Conservation (phyloP, 78 protist genomes). For the Dictyostelium citrinum region DNA sequence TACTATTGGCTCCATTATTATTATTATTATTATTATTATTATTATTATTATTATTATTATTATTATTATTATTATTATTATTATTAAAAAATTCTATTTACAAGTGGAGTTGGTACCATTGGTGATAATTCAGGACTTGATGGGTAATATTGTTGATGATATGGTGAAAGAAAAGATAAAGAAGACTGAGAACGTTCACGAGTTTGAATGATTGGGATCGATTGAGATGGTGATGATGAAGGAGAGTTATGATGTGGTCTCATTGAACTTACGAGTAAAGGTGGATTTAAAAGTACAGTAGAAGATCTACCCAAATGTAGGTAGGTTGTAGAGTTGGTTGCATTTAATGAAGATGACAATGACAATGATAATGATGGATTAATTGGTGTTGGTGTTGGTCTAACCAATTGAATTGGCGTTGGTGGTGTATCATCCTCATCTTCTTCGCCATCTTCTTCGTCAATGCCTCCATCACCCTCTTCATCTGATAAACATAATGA, state of each 20-base stretch:
- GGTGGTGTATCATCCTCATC: background rate
- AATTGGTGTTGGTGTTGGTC: background rate
- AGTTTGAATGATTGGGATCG: background rate
- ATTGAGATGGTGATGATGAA: background rate
- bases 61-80: background rate
- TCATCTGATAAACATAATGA: background rate
- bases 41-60: background rate
- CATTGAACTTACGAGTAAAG: background rate
- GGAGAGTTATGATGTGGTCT: background rate
- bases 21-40: background rate
- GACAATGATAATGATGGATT: background rate
- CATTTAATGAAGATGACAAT: background rate
- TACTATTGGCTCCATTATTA: background rate
- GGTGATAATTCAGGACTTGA: constrained; percentile 51
- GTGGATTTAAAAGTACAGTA: background rate
- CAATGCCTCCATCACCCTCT: background rate
- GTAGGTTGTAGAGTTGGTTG: background rate
- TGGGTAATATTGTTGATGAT: constrained; percentile 15
- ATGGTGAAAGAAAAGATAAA: background rate
- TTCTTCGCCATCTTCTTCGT: background rate
- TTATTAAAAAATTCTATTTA: background rate
- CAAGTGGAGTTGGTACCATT: background rate
- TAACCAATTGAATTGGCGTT: background rate
- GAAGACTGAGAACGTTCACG: background rate
- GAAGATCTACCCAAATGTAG: background rate